These are phyloP conservation scores for Metahyphopichia silvanorum DNA, from an alignment of 805 yeast genomes.

Conservation along the genomic window DNA sequence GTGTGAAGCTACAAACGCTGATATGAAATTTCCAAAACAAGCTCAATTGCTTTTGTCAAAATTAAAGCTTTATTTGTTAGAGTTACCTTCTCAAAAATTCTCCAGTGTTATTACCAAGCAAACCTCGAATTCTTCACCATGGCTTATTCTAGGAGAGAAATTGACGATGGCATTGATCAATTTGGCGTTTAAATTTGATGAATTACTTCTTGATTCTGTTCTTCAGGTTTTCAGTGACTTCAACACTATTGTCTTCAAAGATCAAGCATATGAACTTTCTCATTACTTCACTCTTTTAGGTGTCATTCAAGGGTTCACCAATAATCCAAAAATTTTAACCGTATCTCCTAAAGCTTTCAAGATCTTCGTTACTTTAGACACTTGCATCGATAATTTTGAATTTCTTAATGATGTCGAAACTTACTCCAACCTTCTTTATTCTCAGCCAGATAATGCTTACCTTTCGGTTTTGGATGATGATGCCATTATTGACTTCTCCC, in stretches of 20 bases:
- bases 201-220: slow-evolving; percentile 17
- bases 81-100: slow-evolving; percentile 43
- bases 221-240: slow-evolving; percentile 25
- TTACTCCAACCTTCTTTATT: slow-evolving; percentile 19
- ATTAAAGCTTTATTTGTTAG: slow-evolving; percentile 45
- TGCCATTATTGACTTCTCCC: slow-evolving; percentile 27
- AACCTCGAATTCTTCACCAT: slow-evolving; percentile 25
- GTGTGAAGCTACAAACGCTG: slow-evolving; percentile 37
- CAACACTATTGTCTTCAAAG: slow-evolving; percentile 21
- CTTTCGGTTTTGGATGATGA: slow-evolving; percentile 20
- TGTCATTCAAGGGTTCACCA: slow-evolving; percentile 26
- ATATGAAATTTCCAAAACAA: slow-evolving; percentile 26
- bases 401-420: slow-evolving; percentile 35
- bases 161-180: slow-evolving; percentile 31
- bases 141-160: slow-evolving; percentile 31
- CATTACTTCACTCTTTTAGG: slow-evolving; percentile 36
- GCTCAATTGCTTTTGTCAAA: slow-evolving; percentile 43
- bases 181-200: slow-evolving; percentile 23
- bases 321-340: slow-evolving; percentile 24
- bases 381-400: slow-evolving; percentile 34
- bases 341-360: slow-evolving; percentile 20
- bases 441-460: slow-evolving; percentile 13
- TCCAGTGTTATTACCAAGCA: slow-evolving; percentile 31
- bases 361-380: slow-evolving; percentile 30
- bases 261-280: slow-evolving; percentile 18